Evolutionary conservation across 345 rosid genomes (phyloP), one percentile per base, ranked within the genome.

Genomic region (Melaleuca quinquenervia): DNA sequence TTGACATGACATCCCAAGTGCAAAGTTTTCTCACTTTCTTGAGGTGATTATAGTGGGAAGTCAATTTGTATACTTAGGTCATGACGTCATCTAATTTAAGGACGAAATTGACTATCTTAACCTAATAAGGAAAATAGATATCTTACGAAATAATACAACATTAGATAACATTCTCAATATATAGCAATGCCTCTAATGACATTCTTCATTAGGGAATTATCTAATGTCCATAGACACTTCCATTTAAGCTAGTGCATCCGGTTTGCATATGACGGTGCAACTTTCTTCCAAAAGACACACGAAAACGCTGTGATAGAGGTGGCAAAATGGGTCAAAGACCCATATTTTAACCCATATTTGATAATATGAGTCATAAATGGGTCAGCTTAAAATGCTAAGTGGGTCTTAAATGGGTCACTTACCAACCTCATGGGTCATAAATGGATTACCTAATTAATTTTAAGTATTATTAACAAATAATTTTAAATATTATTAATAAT

Each of bases 1-100:
- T 58, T n/a, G 64, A 12, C 32, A 0, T 11, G 26, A 58, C 32
- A n/a, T 58, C 0, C 36, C 3, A 60, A n/a, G 20, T 13, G 2
- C 0, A 29, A 1, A 5, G 10, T 60, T 27, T 15, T 27, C 18
- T 3, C 20, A 6, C 36, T 12, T 60, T 6, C 11, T 0, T 14
- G 74, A 27, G 74, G 1, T 13, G 6, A 24, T 56, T 56, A 2
- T 24, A 24, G 62, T 56, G 0, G 3, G 11, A 27, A 56, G 62
- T 56, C 29, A 24, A 56, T 55, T 0, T 2, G 6, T 24, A n/a
- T n/a, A 5, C 3, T 55, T 55, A 7, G 62, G 0, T 22, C 29
- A 11, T 11, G 1, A 27, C 27, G 20, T 16, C 14, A 60, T 27
- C 74, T 60, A 78, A 48, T 20, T 78, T 44, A 22, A 80, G 7